phyloP scores from a whole-genome alignment of 2,329 filamentous ascomycete species.

The Peltaster fructicola region DNA sequence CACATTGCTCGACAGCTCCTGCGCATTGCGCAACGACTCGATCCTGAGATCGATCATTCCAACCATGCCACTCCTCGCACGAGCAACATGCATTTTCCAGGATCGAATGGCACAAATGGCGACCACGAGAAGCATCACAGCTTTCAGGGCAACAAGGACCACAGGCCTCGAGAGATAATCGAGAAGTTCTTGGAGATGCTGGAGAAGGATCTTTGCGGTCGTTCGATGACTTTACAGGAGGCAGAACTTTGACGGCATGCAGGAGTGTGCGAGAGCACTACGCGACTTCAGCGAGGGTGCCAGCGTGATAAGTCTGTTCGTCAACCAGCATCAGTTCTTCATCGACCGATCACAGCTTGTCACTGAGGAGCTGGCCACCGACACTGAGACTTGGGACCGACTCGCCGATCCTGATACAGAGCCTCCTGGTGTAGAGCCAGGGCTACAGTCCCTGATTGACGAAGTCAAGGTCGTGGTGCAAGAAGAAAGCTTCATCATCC shows the following conservation, averaged over 20 bases:
- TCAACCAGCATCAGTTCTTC: slow-evolving; percentile 99
- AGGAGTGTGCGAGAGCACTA: slow-evolving; percentile 84
- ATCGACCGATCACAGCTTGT: slow-evolving; percentile 89
- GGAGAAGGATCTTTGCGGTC: slow-evolving; percentile 92
- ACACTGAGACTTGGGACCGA: slow-evolving; percentile 65
- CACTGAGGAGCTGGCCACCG: slow-evolving; percentile 62
- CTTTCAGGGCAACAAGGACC: neutral
- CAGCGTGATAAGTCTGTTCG: slow-evolving; percentile 88
- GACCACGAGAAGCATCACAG: slow-evolving; percentile 26
- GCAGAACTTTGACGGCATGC: slow-evolving; percentile 96
- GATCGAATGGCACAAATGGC: slow-evolving; percentile 31
- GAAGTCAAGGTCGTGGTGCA: slow-evolving; percentile 93
- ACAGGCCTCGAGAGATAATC: slow-evolving; percentile 50
- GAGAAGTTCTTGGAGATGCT: slow-evolving; percentile 94
- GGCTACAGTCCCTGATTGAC: slow-evolving; percentile 77
- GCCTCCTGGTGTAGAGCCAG: slow-evolving; percentile 78
- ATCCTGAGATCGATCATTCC: slow-evolving; percentile 40
- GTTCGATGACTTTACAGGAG: slow-evolving; percentile 94
- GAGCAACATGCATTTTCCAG: slow-evolving; percentile 14
- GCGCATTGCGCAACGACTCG: slow-evolving; percentile 81
- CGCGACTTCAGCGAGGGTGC: slow-evolving; percentile 91
- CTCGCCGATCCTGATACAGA: slow-evolving; percentile 89
- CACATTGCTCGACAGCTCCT: slow-evolving; percentile 86
- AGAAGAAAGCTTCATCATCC: slow-evolving; percentile 93
- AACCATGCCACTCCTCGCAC: slow-evolving; percentile 13